Evolutionary conservation across 345 rosid genomes (phyloP), one percentile per base, ranked within the genome.

Genomic region (Linum usitatissimum): DNA sequence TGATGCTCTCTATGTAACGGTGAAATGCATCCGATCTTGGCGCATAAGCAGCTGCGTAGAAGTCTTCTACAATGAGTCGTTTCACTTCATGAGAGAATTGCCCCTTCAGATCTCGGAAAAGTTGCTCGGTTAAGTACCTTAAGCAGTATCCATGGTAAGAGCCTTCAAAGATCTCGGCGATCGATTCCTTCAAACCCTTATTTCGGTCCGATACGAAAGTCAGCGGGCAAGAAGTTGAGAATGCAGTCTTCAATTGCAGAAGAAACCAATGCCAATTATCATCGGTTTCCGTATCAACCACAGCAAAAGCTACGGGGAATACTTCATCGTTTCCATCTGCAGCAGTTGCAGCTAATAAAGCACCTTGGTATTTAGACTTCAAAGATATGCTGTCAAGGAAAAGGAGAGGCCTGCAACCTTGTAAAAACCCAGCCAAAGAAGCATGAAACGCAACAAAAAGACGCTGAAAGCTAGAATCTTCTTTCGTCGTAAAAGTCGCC

Each of bases 251-350:
- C 72, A 89, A 66, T 69, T 92, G 91, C 57, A 77, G 74, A 74
- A 92, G 77, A 80, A 92, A 92, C 98, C 98, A 92, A 73, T 77
- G 82, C 98, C 98, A 92, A 65, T 92, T 85, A 51, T 84, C 88
- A 30, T 79, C 80, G 0, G 80, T 86, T 73, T 92, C 96, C 5
- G 84, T 77, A 72, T 89, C 98, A 6, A 87, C 89, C 28, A 89
- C 89, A 4, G 91, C 84, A 57, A 92, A 92, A 60, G 95, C 93
- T 21, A 89, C 79, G 60, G 96, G 98, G 73, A 84, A 89, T 56
- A 83, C 89, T 42, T 76, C 80, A 62, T 92, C 95, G 61, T 86
- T 74, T 21, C 86, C 98, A 75, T 92, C 96, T 3, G 84, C 86
- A 59, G 96, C 87, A 60, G 96, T 92, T 2, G 95, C 96, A 5